These are phyloP conservation scores for Cryptosporidium viatorum DNA, from an alignment of 169 alveolate species.

Conservation along the genomic window DNA sequence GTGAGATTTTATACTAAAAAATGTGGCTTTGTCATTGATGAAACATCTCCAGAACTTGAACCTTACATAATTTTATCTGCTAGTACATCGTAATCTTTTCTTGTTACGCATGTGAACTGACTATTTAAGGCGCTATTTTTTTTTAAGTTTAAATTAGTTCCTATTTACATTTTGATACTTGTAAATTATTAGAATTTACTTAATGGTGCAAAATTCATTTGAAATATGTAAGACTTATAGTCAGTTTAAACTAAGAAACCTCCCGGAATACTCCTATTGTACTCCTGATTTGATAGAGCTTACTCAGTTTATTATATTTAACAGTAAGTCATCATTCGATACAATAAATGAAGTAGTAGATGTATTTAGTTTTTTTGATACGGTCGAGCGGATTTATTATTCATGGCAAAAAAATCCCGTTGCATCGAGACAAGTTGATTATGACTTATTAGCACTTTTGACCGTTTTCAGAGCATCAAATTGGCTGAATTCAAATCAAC, in stretches of 20 bases:
- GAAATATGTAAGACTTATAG: slow-evolving; percentile 22
- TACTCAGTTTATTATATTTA: slow-evolving; percentile 21
- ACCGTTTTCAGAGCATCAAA: slow-evolving; percentile 41
- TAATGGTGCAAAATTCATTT: neutral
- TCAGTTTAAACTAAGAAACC: neutral
- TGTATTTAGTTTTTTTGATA: slow-evolving; percentile 39
- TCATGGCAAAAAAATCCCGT: slow-evolving; percentile 59
- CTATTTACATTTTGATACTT: neutral
- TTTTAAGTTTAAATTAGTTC: neutral
- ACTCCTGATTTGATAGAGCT: slow-evolving; percentile 45
- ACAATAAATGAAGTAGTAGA: slow-evolving; percentile 23
- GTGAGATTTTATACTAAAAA: slow-evolving; percentile 29
- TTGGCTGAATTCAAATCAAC: slow-evolving; percentile 37
- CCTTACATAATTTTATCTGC: slow-evolving; percentile 44
- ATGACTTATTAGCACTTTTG: slow-evolving; percentile 51
- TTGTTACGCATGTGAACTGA: neutral
- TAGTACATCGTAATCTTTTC: neutral
- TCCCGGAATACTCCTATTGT: slow-evolving; percentile 38
- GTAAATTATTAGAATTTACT: neutral
- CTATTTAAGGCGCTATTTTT: neutral
- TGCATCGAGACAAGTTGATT: slow-evolving; percentile 63
- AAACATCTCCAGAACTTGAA: slow-evolving; percentile 45
- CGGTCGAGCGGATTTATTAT: slow-evolving; percentile 25
- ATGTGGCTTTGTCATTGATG: slow-evolving; percentile 23
- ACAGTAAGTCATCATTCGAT: slow-evolving; percentile 39